These are phyloP conservation scores for Apiotrichum gamsii DNA, from an alignment of 1,284 basidiomycete species.

Conservation along the genomic window DNA sequence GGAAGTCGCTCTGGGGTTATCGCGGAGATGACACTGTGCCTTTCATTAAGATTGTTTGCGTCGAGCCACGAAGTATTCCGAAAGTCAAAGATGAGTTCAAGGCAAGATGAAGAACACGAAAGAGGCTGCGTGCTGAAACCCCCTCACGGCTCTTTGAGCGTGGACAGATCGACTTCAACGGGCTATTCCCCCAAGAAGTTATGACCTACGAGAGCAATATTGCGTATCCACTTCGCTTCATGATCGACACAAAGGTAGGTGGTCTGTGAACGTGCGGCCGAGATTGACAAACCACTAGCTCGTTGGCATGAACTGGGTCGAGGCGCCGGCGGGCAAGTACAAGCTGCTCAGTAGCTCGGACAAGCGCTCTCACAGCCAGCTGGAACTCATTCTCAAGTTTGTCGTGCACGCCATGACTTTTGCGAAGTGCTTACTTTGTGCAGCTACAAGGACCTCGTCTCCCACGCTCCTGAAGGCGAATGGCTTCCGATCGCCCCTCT, in stretches of 20 bases:
- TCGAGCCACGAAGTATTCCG: constrained; percentile 67
- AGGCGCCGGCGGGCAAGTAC: constrained; percentile 76
- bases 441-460: constrained; percentile 76
- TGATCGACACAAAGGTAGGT: constrained; percentile 84
- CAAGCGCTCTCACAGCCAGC: constrained; percentile 73
- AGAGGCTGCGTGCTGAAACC: constrained; percentile 20
- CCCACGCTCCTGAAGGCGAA: constrained; percentile 77
- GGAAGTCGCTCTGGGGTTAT: constrained; percentile 78
- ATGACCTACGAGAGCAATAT: constrained; percentile 89
- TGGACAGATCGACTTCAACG: constrained; percentile 68
- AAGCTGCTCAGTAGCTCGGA: constrained; percentile 54
- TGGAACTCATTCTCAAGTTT: constrained; percentile 73
- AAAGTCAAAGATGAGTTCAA: constrained; percentile 81
- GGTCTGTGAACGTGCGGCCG: background rate
- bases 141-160: constrained; percentile 75
- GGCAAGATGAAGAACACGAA: background rate
- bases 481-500: constrained; percentile 88
- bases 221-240: constrained; percentile 78
- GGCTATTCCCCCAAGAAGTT: constrained; percentile 57
- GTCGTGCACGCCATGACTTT: too few species aligned
- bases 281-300: too few species aligned
- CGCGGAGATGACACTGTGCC: constrained; percentile 67
- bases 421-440: background rate
- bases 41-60: constrained; percentile 75
- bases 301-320: constrained; percentile 97